A percentile compares a stretch with the other conserved stretches of the same genome.
Evolutionary conservation across 2,329 filamentous ascomycete species (phyloP).

Genomic region (Monosporascus ibericus): DNA sequence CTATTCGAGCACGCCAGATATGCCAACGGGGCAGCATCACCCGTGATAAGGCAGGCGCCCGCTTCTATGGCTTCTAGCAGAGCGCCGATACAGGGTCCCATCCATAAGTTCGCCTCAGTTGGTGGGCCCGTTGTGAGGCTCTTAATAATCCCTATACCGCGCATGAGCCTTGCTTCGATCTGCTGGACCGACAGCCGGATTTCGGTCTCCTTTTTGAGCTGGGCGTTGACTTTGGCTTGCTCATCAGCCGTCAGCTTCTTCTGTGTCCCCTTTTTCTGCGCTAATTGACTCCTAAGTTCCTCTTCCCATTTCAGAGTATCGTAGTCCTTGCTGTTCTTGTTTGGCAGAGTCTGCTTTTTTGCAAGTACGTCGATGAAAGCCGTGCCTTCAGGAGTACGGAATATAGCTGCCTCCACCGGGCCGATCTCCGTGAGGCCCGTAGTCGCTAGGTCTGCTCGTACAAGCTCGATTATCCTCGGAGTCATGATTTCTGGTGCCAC

Average conservation of each 20-base stretch:
- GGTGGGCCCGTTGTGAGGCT: slow-evolving; percentile 80
- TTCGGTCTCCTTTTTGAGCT: slow-evolving; percentile 77
- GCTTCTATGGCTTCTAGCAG: slow-evolving; percentile 71
- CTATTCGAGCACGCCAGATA: slow-evolving; percentile 77
- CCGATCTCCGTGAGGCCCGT: slow-evolving; percentile 66
- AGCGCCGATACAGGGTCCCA: slow-evolving; percentile 70
- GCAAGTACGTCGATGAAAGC: slow-evolving; percentile 86
- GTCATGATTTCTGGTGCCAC: slow-evolving; percentile 81
- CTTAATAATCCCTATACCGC: slow-evolving; percentile 80
- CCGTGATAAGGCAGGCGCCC: slow-evolving; percentile 75
- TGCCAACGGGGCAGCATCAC: slow-evolving; percentile 68
- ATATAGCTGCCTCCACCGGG: slow-evolving; percentile 86
- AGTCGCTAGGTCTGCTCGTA: slow-evolving; percentile 67
- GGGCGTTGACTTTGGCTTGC: slow-evolving; percentile 81
- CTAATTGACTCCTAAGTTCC: slow-evolving; percentile 78
- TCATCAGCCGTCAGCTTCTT: slow-evolving; percentile 91
- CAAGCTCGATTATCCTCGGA: slow-evolving; percentile 66
- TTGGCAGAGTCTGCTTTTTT: slow-evolving; percentile 68
- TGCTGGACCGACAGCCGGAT: slow-evolving; percentile 69
- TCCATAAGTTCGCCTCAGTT: slow-evolving; percentile 85
- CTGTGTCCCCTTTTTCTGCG: slow-evolving; percentile 85
- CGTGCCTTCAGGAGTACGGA: slow-evolving; percentile 81
- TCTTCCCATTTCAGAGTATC: slow-evolving; percentile 97
- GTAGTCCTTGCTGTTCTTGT: slow-evolving; percentile 92
- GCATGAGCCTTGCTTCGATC: slow-evolving; percentile 64